Base-by-base conservation (phyloP, 805 yeast species). In the Ogataea trehalophila region DNA sequence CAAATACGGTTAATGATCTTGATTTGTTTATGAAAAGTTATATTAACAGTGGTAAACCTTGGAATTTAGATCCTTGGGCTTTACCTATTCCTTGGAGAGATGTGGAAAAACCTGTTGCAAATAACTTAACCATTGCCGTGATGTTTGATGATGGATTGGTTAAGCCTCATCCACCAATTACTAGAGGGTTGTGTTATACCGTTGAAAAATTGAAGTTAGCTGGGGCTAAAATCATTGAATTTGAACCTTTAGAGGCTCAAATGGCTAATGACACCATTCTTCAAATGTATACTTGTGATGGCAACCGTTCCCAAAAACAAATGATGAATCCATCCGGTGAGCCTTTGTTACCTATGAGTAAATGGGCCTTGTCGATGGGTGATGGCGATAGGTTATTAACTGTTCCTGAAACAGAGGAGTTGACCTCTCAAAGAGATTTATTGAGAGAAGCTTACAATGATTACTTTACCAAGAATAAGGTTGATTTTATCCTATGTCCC, bases 401-500 rank as follows among this genome's bases (percentile, higher is more conserved):
- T 13, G 68, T 75, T 22, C 60, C 73, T 8, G 87, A 81, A 54
- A 76, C 77, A 64, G 76, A 85, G 60, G 67, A 71, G 55, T 70
- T 81, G 57, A 80, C 79, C 56, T 53, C 63, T 42, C 69, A 70
- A 45, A 75, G 91, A 60, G 90, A 86, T 58, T 57, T 59, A 11
- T 71, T 81, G 61, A 78, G 83, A 62, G 76, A 76, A 49, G 76
- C 76, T 52, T 84, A 83, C 61, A 68, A 73, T 41, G 73, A 76
- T 41, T 74, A 68, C 59, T 72, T 85, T 60, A 71, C 76, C 49
- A 64, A 74, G 20, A 72, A 80, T 59, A 74, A 74, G 45, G 74
- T 85, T 42, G 91, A 86, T 58, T 78, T 82, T 58, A 73, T 86
- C 49, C 65, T 86, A 40, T 76, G 85, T 44, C 91, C 92, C 49